These are phyloP conservation scores for Ogataea nitratoaversa DNA, from an alignment of 805 yeast genomes.

Conservation along the genomic window DNA sequence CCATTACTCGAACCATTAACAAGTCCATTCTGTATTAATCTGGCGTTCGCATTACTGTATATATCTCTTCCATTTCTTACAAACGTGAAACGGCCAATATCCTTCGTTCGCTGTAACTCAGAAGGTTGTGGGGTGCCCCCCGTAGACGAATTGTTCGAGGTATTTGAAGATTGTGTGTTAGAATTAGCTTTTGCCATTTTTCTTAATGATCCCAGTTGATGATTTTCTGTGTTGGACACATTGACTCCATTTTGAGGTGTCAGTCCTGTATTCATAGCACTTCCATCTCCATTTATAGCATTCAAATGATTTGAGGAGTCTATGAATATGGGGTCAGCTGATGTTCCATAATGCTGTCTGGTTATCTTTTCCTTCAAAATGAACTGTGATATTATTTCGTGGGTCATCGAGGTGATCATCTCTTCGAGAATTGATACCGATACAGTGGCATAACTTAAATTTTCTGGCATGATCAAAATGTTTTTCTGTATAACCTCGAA, in stretches of 20 bases:
- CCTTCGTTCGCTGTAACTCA: constrained; percentile 16
- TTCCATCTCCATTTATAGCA: neutral
- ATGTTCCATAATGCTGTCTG: constrained; percentile 29
- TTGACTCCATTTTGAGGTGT: neutral
- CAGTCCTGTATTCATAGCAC: neutral
- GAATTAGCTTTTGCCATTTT: constrained; percentile 7
- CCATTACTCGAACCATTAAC: constrained; percentile 7
- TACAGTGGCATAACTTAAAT: constrained; percentile 28
- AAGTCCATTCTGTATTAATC: neutral
- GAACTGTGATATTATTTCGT: constrained; percentile 28
- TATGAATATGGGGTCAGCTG: constrained; percentile 21
- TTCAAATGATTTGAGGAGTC: constrained; percentile 12
- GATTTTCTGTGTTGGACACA: constrained; percentile 2
- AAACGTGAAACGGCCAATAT: constrained; percentile 28
- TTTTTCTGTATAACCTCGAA: neutral
- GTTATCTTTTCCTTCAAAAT: constrained; percentile 29
- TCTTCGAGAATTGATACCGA: constrained; percentile 29
- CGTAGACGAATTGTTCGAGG: constrained; percentile 15
- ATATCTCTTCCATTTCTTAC: constrained; percentile 30
- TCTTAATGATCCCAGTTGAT: constrained; percentile 8
- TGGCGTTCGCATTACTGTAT: constrained; percentile 17
- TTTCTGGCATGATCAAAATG: constrained; percentile 8
- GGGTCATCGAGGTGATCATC: constrained; percentile 31
- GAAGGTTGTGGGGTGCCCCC: constrained; percentile 21
- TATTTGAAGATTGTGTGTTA: constrained; percentile 4